Evolutionary conservation across 2,329 filamentous ascomycete species (phyloP).

Genomic region (Podosphaera fusca): DNA sequence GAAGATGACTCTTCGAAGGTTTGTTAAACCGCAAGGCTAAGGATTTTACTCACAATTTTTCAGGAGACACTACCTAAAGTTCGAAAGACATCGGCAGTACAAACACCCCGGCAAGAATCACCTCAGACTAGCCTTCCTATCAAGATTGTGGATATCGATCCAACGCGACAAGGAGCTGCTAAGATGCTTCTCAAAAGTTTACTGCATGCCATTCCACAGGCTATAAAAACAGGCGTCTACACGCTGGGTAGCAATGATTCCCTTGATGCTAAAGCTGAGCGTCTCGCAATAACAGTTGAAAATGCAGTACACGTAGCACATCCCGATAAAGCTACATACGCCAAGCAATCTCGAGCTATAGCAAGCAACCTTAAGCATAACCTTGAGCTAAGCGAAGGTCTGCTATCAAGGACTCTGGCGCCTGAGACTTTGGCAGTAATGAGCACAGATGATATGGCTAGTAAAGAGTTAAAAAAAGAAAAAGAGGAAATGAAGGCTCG

Average conservation of each 20-base stretch:
- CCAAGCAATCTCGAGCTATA: slow-evolving; percentile 48
- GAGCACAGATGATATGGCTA: slow-evolving; percentile 77
- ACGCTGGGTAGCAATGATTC: slow-evolving; percentile 38
- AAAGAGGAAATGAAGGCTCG: slow-evolving; percentile 55
- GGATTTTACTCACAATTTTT: slow-evolving; percentile 1
- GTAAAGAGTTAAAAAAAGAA: slow-evolving; percentile 63
- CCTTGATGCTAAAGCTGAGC: slow-evolving; percentile 40
- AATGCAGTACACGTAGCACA: slow-evolving; percentile 38
- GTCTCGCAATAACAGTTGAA: slow-evolving; percentile 59
- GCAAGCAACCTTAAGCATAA: slow-evolving; percentile 81
- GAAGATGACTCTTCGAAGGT: slow-evolving; percentile 27
- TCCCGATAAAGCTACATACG: slow-evolving; percentile 27
- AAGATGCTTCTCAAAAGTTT: slow-evolving; percentile 50
- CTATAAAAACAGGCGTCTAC: slow-evolving; percentile 42
- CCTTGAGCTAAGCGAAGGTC: slow-evolving; percentile 46
- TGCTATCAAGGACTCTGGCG: slow-evolving; percentile 50
- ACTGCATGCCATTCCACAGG: slow-evolving; percentile 36
- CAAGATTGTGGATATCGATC: slow-evolving; percentile 31
- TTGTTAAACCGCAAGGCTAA: slow-evolving; percentile 6
- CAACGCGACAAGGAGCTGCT: slow-evolving; percentile 43
- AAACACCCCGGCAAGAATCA: slow-evolving; percentile 12
- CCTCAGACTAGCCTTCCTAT: slow-evolving; percentile 24
- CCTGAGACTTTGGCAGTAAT: slow-evolving; percentile 66
- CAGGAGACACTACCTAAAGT: slow-evolving; percentile 24
- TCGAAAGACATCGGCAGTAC: slow-evolving; percentile 31